Evolutionary conservation across 805 yeast species (phyloP), one percentile per base, ranked within the genome.

Genomic region (Candida khao-thaluensis): DNA sequence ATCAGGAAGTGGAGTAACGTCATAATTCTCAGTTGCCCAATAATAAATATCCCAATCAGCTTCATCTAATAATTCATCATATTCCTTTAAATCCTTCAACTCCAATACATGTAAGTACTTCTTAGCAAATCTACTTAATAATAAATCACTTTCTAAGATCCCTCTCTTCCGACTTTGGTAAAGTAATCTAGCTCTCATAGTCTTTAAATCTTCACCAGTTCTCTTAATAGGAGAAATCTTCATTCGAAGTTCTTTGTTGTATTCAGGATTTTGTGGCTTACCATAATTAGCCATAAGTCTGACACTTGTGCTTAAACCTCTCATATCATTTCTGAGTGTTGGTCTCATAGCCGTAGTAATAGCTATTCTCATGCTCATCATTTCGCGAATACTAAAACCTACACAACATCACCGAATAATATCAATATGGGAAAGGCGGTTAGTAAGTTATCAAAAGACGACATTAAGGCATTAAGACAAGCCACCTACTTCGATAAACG

Each of bases 11-110:
- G 95, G 95, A 33, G 90, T 85, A 14, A 85, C 79, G 24, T 77
- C 80, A 53, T 66, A 85, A 59, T 90, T 87, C 49, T 77, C 78
- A 2, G 97, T 88, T 17, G 95, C 95, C 99, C 99, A 91, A 67
- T 93, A 93, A 62, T 87, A 93, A 44, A 93, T 90, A 62, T 93
- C 99, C 99, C 99, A 93, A 62, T 93, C 99, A n/a, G 91, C 78
- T 62, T 91, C 95, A 60, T 93, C 95, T 56, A 93, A 72, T 42
- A 93, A 64, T 41, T 72, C 58, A 56, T 91, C 97, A 60, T 87
- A 93, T 60, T 93, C 98, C 33, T 79, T 83, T 38, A 93, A 68
- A 62, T 88, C 84, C 39, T 72, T 82, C 44, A 66, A 61, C 9
- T 74, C 69, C 70, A 93, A 74, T 0, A 57, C 55, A 26, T 72